Evolutionary conservation across 345 rosid species (phyloP).

Genomic region (Eucalyptus tenuipes): DNA sequence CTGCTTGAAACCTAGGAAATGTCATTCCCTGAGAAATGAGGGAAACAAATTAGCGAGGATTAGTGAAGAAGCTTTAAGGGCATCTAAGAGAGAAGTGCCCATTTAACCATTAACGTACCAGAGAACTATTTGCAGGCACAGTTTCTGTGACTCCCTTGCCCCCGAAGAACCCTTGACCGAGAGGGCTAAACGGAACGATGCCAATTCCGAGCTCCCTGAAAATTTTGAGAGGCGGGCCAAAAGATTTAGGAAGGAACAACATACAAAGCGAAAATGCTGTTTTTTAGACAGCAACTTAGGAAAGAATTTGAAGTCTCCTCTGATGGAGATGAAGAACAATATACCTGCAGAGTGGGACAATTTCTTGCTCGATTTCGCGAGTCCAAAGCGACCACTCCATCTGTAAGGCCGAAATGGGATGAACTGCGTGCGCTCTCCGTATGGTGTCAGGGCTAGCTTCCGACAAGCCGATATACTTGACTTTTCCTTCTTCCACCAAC

Average conservation of each 20-base stretch:
- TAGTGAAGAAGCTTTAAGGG: not conserved
- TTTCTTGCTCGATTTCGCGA: slow-evolving; percentile 38
- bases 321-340: not conserved
- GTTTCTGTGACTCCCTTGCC: not conserved
- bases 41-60: not conserved
- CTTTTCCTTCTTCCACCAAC: slow-evolving; percentile 29
- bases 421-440: slow-evolving; percentile 35
- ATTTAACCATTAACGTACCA: not conserved
- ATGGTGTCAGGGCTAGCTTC: slow-evolving; percentile 33
- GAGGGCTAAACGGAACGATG: not conserved
- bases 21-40: not conserved
- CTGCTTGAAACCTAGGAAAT: slow-evolving; percentile 14
- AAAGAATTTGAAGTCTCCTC: not conserved
- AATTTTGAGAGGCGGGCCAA: not conserved
- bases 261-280: not conserved
- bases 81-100: not conserved
- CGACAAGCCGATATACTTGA: slow-evolving; percentile 31
- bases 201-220: slow-evolving; percentile 4
- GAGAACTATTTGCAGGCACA: not conserved
- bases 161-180: not conserved
- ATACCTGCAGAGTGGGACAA: slow-evolving; percentile 40
- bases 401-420: slow-evolving; percentile 33
- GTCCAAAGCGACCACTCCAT: slow-evolving; percentile 37
- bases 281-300: too few relatives aligned
- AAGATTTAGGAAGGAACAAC: not conserved